A percentile compares a stretch with the other conserved stretches of the same genome.
phyloP scores from a whole-genome alignment of 2,329 filamentous ascomycete genomes.

The Aspergillus awamori region DNA sequence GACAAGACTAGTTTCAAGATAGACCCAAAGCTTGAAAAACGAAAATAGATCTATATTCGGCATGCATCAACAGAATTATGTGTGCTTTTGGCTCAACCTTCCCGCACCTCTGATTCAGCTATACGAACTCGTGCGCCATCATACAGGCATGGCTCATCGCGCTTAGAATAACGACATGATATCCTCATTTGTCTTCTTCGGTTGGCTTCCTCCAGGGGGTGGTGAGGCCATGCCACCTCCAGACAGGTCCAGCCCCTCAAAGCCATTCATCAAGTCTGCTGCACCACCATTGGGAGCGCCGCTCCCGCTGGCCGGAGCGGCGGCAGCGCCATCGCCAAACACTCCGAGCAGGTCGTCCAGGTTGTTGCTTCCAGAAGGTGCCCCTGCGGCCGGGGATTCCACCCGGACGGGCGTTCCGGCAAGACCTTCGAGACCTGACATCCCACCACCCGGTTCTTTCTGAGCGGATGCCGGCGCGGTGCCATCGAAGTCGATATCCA shows the following conservation, averaged over 20 bases:
- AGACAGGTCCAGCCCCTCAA: constrained; percentile 77
- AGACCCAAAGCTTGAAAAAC: neutral
- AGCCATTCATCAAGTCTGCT: constrained; percentile 74
- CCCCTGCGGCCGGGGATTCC: constrained; percentile 46
- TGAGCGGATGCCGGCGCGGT: constrained; percentile 86
- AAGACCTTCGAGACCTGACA: constrained; percentile 64
- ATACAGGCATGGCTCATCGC: neutral
- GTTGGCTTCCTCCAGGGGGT: constrained; percentile 27
- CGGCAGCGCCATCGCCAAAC: constrained; percentile 56
- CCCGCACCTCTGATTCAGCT: neutral
- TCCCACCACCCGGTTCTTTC: constrained; percentile 60
- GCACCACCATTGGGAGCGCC: constrained; percentile 32
- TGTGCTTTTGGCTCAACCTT: constrained; percentile 1
- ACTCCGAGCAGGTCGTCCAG: constrained; percentile 82
- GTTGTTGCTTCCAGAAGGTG: constrained; percentile 54
- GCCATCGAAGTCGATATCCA: constrained; percentile 96
- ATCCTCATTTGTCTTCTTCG: constrained; percentile 59
- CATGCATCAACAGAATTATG: constrained; percentile 9
- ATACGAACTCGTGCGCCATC: neutral
- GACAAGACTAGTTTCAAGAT: neutral
- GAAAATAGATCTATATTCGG: constrained; percentile 2
- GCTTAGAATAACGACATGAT: constrained; percentile 58
- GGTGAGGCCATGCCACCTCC: constrained; percentile 43
- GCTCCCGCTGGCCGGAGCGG: constrained; percentile 36
- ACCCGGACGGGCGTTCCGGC: constrained; percentile 61